Evolutionary conservation across 2,329 filamentous ascomycete species (phyloP).

Genomic region (Fusarium drepaniforme): DNA sequence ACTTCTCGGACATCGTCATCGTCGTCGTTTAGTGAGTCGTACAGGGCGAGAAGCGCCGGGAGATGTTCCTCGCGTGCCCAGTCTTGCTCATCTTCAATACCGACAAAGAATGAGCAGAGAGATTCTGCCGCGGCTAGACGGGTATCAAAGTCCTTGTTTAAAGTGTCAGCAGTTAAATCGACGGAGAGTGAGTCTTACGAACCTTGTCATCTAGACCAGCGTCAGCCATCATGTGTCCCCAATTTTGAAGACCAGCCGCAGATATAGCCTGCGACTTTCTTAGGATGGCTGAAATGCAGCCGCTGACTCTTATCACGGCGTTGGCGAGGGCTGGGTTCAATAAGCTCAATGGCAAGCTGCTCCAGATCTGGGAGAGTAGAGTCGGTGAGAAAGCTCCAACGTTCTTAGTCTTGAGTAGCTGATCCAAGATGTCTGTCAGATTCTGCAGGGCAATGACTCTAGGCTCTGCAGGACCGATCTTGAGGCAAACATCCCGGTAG

Average conservation of each 20-base stretch:
- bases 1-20: slow-evolving; percentile 87
- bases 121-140: slow-evolving; percentile 71
- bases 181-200: slow-evolving; percentile 26
- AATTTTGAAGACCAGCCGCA: slow-evolving; percentile 48
- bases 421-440: slow-evolving; percentile 60
- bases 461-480: slow-evolving; percentile 57
- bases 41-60: slow-evolving; percentile 73
- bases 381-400: slow-evolving; percentile 48
- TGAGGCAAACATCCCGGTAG: slow-evolving; percentile 57
- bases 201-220: slow-evolving; percentile 64
- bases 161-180: slow-evolving; percentile 13
- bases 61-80: slow-evolving; percentile 56
- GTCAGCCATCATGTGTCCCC: slow-evolving; percentile 64
- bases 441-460: slow-evolving; percentile 61
- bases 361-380: slow-evolving; percentile 57
- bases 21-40: slow-evolving; percentile 87
- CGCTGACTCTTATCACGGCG: slow-evolving; percentile 61
- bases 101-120: slow-evolving; percentile 63
- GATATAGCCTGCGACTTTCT: slow-evolving; percentile 33
- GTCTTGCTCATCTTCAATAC: slow-evolving; percentile 28
- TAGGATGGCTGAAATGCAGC: slow-evolving; percentile 56
- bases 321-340: slow-evolving; percentile 64
- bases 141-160: slow-evolving; percentile 70
- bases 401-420: slow-evolving; percentile 46
- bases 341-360: slow-evolving; percentile 49